phyloP scores from a whole-genome alignment of 163 green algal genomes.

The Scenedesmus sp. region DNA sequence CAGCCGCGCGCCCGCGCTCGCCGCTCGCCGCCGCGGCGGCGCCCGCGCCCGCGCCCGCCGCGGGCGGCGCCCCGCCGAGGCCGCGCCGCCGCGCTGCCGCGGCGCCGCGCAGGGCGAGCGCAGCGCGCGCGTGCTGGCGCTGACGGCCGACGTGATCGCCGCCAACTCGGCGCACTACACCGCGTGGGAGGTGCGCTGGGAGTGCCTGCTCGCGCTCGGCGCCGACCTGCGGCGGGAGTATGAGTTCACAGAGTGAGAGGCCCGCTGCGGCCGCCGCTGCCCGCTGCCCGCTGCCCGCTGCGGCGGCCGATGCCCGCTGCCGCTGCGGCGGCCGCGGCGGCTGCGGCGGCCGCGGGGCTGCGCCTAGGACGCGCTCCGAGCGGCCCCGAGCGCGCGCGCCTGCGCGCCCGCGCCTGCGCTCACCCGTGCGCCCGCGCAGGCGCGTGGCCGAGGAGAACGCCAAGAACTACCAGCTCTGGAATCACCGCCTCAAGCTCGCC shows the following conservation, averaged over 20 bases:
- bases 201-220: constrained; percentile 41
- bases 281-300: neutral
- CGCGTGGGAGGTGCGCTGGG: constrained; percentile 70
- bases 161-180: constrained; percentile 84
- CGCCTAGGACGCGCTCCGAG: no score
- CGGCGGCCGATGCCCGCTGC: neutral
- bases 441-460: constrained; percentile 67
- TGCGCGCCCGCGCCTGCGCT: neutral
- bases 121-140: constrained; percentile 64
- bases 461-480: constrained; percentile 99
- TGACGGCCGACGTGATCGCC: constrained; percentile 75
- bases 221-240: constrained; percentile 46
- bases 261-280: neutral
- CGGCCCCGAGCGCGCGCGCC: no score
- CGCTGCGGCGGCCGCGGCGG: neutral
- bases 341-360: neutral
- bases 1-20: no score
- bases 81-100: neutral
- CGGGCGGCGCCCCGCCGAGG: no score
- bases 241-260: constrained; percentile 42
- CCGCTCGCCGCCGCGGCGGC: no score
- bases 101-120: constrained; percentile 45
- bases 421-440: constrained; percentile 9
- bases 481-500: constrained; percentile 74
- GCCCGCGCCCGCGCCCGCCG: no score